A percentile compares a stretch with the other conserved stretches of the same genome.
Evolutionary conservation across 768 basidiomycete genomes (phyloP).

Genomic region (Hygrophoropsis aurantiaca): DNA sequence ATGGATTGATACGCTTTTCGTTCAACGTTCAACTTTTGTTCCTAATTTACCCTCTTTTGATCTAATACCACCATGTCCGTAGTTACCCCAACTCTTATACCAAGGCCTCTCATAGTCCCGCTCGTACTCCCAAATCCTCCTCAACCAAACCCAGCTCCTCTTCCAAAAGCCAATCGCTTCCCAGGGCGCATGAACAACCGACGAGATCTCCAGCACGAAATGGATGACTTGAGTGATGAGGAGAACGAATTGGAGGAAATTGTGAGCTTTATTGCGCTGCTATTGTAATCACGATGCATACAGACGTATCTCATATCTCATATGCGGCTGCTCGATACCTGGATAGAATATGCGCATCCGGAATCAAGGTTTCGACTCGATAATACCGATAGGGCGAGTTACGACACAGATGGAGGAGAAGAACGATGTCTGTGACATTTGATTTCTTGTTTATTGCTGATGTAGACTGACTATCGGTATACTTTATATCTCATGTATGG

Average conservation of each 20-base stretch:
- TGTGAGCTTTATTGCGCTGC: slow-evolving; percentile 37
- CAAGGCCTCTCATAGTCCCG: slow-evolving; percentile 62
- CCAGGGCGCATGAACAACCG: slow-evolving; percentile 60
- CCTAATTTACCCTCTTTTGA: too few relatives aligned
- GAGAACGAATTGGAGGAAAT: slow-evolving; percentile 79
- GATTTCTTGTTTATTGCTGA: not conserved
- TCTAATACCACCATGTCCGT: slow-evolving; percentile 47
- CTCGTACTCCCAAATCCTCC: slow-evolving; percentile 65
- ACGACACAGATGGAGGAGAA: slow-evolving; percentile 81
- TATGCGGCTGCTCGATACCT: not conserved
- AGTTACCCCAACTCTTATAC: slow-evolving; percentile 72
- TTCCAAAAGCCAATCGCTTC: slow-evolving; percentile 45
- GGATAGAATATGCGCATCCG: slow-evolving; percentile 57
- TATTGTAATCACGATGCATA: not conserved
- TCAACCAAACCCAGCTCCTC: slow-evolving; percentile 62
- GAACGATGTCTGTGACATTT: slow-evolving; percentile 59
- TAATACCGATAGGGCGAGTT: slow-evolving; percentile 72
- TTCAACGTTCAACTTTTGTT: too few relatives aligned
- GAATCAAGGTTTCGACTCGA: slow-evolving; percentile 64
- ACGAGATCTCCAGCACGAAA: slow-evolving; percentile 72
- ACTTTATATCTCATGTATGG: not conserved
- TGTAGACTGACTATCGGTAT: not conserved
- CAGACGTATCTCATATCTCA: not conserved
- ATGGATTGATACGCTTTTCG: too few relatives aligned
- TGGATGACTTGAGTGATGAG: slow-evolving; percentile 84